Conservation (phyloP, 257 asterid genomes). For the Ajuga chamaepitys region DNA sequence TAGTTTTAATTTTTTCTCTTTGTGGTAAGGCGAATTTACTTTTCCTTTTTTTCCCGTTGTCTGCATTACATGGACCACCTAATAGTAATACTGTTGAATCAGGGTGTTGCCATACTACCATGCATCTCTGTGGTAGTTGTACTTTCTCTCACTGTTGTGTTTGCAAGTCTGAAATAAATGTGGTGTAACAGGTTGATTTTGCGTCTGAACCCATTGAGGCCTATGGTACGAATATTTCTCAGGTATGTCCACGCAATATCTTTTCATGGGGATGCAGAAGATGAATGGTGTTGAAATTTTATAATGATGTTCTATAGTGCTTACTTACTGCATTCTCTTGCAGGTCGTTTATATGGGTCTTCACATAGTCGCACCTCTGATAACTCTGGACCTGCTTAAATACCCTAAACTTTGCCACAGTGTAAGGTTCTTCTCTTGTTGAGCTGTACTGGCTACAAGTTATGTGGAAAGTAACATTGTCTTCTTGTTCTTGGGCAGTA, state of each 20-base stretch:
- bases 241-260: constrained; percentile 38
- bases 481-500: constrained; percentile 46
- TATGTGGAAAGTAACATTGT: constrained; percentile 20
- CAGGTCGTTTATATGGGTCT: constrained; percentile 92
- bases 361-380: constrained; percentile 80
- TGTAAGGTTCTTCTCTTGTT: constrained; percentile 39
- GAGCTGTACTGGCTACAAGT: neutral
- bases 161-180: constrained; percentile 12
- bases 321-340: constrained; percentile 15
- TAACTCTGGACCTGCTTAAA: constrained; percentile 77
- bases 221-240: constrained; percentile 73
- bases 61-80: neutral
- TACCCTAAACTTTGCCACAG: constrained; percentile 86
- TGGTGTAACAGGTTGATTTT: constrained; percentile 70
- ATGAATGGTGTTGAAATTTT: neutral
- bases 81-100: neutral
- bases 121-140: constrained; percentile 10
- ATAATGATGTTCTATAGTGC: neutral
- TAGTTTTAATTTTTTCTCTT: neutral
- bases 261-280: neutral
- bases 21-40: neutral
- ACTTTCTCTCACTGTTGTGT: constrained; percentile 4
- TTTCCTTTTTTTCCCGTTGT: neutral
- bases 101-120: neutral
- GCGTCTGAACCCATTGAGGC: constrained; percentile 75